phyloP scores from a whole-genome alignment of 495 filamentous ascomycete genomes.

The Margaritispora aquatica region DNA sequence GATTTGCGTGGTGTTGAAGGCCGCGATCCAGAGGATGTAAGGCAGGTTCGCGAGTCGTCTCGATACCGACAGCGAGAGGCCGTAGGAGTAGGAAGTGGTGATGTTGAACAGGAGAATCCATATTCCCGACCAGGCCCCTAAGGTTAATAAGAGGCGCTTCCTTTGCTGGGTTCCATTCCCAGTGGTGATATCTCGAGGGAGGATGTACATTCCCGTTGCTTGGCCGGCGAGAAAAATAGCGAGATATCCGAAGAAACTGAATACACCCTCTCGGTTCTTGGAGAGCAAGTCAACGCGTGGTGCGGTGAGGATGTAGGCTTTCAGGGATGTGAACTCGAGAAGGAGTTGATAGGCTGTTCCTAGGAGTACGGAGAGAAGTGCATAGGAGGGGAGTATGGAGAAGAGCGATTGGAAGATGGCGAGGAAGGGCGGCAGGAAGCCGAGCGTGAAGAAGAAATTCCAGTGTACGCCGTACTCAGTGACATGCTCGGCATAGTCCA shows the following conservation, averaged over 20 bases:
- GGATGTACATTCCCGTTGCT: conserved; percentile 67
- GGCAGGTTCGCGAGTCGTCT: conserved; percentile 88
- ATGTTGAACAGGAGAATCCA: conserved; percentile 65
- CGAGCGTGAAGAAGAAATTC: conserved; percentile 99
- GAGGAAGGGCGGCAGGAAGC: conserved; percentile 80
- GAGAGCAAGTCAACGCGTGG: conserved; percentile 71
- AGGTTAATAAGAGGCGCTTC: conserved; percentile 49
- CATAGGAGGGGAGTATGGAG: conserved; percentile 60
- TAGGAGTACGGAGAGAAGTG: conserved; percentile 60
- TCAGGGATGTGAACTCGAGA: conserved; percentile 71
- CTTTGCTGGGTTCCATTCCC: conserved; percentile 32
- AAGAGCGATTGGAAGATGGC: conserved; percentile 72
- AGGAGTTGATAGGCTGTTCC: conserved; percentile 61
- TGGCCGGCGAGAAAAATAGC: conserved; percentile 92
- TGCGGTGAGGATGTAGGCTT: conserved; percentile 78
- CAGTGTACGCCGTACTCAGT: conserved; percentile 98
- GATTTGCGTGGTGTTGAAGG: conserved; percentile 80
- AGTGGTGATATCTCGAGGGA: conserved; percentile 51
- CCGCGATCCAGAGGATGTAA: conserved; percentile 84
- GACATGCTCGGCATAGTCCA: conserved; percentile 96
- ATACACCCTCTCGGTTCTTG: conserved; percentile 89
- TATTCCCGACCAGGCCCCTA: conserved; percentile 51
- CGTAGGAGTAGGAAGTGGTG: conserved; percentile 60
- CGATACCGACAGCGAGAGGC: conserved; percentile 69
- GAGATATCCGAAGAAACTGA: conserved; percentile 88